Evolutionary conservation across 2,329 filamentous ascomycete species (phyloP), one percentile per base, ranked within the genome.

Genomic region (Venturia pyrina): DNA sequence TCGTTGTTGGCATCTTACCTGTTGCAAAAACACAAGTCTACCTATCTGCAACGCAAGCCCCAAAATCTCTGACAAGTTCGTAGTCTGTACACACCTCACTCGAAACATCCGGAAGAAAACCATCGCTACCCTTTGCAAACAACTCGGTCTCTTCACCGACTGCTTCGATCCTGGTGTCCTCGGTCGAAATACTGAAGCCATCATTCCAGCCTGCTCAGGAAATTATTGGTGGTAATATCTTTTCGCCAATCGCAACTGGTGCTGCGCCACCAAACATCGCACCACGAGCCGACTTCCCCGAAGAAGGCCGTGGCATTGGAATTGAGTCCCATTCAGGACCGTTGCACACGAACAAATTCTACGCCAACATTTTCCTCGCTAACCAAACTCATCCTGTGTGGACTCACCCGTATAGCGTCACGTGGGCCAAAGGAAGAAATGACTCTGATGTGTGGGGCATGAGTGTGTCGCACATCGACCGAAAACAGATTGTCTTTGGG

Each of bases 281-380:
- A 40, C n/a, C 21, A 21, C 43, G 50, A 46, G 19, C 28, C 24
- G 60, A 66, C 24, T 48, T 48, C 19, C 57, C 41, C 11, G 28
- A 37, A 15, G 15, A 10, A 19, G 53, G 28, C 5, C 53, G 53
- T 59, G 53, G 53, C 53, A 8, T 64, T 19, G 60, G 48, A 19
- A 56, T 67, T 21, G 17, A 48, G 24, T 34, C n/a, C 17, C 32
- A 44, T 21, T n/a, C 21, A 21, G 65, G 53, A 17, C 66, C 87
- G 3, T 77, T 91, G 59, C 80, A 85, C 62, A 93, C 90, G 28
- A 93, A 93, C 79, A 93, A 91, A 66, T 82, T 82, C 70, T 82
- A 81, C 66, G 77, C 87, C 70, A 95, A 95, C 71, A 86, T 95
- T 68, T 92, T 91, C 74, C 80, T 97, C 0, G 89, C 86, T 5